Evolutionary conservation across 2,329 filamentous ascomycete species (phyloP).

Genomic region (Trichoderma atrobrunneum): DNA sequence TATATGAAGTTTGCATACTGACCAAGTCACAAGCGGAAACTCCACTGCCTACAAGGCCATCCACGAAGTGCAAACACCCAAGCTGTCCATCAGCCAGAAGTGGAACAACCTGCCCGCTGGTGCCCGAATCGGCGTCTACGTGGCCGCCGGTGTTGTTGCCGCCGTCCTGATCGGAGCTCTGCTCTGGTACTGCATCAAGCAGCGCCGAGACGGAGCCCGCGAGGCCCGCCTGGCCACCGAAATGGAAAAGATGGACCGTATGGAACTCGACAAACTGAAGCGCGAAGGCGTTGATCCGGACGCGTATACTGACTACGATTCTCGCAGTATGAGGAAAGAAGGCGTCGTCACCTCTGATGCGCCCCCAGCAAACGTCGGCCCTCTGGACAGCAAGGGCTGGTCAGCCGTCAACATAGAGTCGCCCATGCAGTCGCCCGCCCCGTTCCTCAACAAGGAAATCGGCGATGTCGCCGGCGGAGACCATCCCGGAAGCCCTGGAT

Average conservation of each 20-base stretch:
- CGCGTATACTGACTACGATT: slow-evolving; percentile 34
- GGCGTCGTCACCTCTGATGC: slow-evolving; percentile 20
- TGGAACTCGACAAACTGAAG: slow-evolving; percentile 51
- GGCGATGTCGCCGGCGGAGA: slow-evolving; percentile 5
- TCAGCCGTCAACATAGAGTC: slow-evolving; percentile 17
- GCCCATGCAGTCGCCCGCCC: slow-evolving; percentile 7
- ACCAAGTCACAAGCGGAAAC: slow-evolving; percentile 47
- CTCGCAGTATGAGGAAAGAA: slow-evolving; percentile 19
- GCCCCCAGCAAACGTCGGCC: slow-evolving; percentile 21
- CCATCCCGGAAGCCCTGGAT: background rate
- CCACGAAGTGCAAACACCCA: slow-evolving; percentile 29
- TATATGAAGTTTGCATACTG: slow-evolving; percentile 15
- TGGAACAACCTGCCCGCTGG: slow-evolving; percentile 50
- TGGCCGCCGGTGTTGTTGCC: slow-evolving; percentile 42
- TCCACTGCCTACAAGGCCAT: slow-evolving; percentile 52
- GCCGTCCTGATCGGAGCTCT: slow-evolving; percentile 41
- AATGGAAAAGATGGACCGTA: slow-evolving; percentile 45
- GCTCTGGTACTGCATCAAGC: slow-evolving; percentile 54
- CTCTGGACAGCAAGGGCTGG: slow-evolving; percentile 20
- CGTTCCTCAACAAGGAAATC: slow-evolving; percentile 19
- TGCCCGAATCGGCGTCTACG: slow-evolving; percentile 55
- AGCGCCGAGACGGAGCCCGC: slow-evolving; percentile 49
- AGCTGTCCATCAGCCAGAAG: slow-evolving; percentile 50
- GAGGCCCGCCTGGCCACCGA: slow-evolving; percentile 50
- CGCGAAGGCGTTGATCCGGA: slow-evolving; percentile 49